Conservation (phyloP, 495 filamentous ascomycete genomes). For the Tetracladium marchalianum region DNA sequence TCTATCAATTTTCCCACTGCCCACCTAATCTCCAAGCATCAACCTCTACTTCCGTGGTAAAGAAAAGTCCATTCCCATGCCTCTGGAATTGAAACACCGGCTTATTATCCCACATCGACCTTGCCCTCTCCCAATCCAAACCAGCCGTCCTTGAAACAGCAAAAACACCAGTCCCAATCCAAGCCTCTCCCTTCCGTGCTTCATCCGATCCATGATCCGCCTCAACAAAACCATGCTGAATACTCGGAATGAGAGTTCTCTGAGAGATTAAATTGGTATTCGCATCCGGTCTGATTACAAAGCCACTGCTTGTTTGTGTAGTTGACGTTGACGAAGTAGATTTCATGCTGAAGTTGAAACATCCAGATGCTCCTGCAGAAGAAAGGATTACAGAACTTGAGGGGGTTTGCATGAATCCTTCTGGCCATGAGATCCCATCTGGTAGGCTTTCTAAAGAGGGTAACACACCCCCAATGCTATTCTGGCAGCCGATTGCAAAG, state of each 20-base stretch:
- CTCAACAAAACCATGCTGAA: slow-evolving; percentile 12
- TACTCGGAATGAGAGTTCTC: slow-evolving; percentile 42
- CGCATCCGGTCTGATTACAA: slow-evolving; percentile 41
- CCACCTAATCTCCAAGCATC: too few species aligned
- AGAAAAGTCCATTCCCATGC: too few species aligned
- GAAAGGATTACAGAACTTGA: slow-evolving; percentile 36
- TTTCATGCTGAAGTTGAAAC: slow-evolving; percentile 26
- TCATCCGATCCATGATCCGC: too few species aligned
- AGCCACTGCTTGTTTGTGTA: slow-evolving; percentile 28
- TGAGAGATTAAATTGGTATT: slow-evolving; percentile 47
- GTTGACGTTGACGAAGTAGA: not conserved
- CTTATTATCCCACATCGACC: too few species aligned
- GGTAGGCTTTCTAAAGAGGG: not conserved
- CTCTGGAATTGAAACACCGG: too few species aligned
- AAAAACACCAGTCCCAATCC: too few species aligned
- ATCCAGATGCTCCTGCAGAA: slow-evolving; percentile 38
- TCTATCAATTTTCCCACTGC: too few species aligned
- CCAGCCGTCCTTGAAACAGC: too few species aligned
- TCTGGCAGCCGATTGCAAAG: slow-evolving; percentile 42
- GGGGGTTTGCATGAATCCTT: slow-evolving; percentile 29
- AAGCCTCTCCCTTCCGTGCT: too few species aligned
- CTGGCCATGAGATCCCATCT: slow-evolving; percentile 1
- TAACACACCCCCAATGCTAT: slow-evolving; percentile 3
- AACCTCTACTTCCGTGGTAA: too few species aligned
- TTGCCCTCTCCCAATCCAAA: too few species aligned